Conservation (phyloP, 768 basidiomycete genomes). For the Dioszegia aurantiaca region DNA sequence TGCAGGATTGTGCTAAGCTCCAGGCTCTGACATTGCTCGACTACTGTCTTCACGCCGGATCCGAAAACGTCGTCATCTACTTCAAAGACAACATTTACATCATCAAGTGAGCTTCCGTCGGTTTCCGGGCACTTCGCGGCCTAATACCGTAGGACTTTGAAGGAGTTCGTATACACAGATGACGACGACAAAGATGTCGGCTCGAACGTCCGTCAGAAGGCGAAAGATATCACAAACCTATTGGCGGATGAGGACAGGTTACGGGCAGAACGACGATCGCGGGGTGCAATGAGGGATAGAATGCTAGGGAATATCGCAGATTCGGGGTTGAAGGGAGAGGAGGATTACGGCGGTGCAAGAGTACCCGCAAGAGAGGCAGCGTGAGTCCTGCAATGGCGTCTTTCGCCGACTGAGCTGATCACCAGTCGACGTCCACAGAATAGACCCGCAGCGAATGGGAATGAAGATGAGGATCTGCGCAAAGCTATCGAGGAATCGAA, state of each 20-base stretch:
- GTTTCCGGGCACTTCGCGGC: background rate
- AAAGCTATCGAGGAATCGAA: conserved; percentile 89
- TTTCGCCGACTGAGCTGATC: background rate
- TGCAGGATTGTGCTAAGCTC: conserved; percentile 34
- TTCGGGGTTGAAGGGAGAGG: conserved; percentile 50
- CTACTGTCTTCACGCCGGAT: conserved; percentile 92
- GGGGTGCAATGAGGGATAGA: conserved; percentile 86
- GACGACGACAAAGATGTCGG: conserved; percentile 96
- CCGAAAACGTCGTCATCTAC: conserved; percentile 97
- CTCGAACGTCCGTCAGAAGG: conserved; percentile 67
- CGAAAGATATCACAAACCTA: conserved; percentile 95
- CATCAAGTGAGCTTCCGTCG: conserved; percentile 62
- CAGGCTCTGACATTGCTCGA: conserved; percentile 84
- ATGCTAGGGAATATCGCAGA: conserved; percentile 68
- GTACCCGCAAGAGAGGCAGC: conserved; percentile 4
- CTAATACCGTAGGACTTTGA: conserved; percentile 63
- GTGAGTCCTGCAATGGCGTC: background rate
- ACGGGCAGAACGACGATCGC: conserved; percentile 69
- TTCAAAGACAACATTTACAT: conserved; percentile 96
- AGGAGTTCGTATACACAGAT: conserved; percentile 96
- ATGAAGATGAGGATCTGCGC: conserved; percentile 78
- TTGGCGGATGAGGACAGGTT: conserved; percentile 80
- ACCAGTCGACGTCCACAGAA: conserved; percentile 14
- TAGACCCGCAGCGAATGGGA: conserved; percentile 24
- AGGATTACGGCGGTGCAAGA: conserved; percentile 50